phyloP scores from a whole-genome alignment of 345 rosid genomes.

The Geranium brycei region DNA sequence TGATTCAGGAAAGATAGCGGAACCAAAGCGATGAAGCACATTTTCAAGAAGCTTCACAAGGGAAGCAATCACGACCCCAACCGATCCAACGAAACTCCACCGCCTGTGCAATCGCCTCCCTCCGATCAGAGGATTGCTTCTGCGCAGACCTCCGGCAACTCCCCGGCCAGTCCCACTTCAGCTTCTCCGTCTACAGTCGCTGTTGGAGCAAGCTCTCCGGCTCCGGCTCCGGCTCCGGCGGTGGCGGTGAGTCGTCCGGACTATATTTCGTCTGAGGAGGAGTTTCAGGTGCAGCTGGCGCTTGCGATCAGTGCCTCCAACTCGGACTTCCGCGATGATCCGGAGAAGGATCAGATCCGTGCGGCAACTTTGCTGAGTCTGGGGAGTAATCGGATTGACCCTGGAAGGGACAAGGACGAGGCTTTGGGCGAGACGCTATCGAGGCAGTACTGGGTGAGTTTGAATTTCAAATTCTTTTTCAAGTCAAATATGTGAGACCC shows the following conservation, averaged over 20 bases:
- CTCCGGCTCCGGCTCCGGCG: background rate
- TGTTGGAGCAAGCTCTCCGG: constrained; percentile 2
- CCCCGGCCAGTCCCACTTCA: constrained; percentile 34
- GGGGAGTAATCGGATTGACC: constrained; percentile 46
- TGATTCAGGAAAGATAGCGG: constrained; percentile 1
- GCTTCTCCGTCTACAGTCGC: constrained; percentile 24
- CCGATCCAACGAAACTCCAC: constrained; percentile 54
- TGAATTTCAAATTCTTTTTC: constrained; percentile 4
- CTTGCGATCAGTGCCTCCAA: constrained; percentile 90
- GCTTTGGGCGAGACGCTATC: constrained; percentile 59
- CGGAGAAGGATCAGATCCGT: constrained; percentile 91
- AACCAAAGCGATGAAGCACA: constrained; percentile 55
- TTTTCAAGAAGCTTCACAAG: constrained; percentile 81
- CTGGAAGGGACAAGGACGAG: constrained; percentile 44
- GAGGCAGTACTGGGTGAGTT: constrained; percentile 87
- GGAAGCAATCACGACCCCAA: constrained; percentile 59
- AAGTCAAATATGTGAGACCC: background rate
- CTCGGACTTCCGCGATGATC: constrained; percentile 50
- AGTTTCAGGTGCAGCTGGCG: constrained; percentile 88
- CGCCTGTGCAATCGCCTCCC: constrained; percentile 19
- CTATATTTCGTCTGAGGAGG: constrained; percentile 81
- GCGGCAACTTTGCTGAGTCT: constrained; percentile 62
- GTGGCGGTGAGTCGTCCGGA: constrained; percentile 25
- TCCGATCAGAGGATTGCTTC: constrained; percentile 38
- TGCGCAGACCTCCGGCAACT: constrained; percentile 13